These are phyloP conservation scores for Pseudohyphozyma bogoriensis DNA, from an alignment of 768 basidiomycete genomes.

Conservation along the genomic window DNA sequence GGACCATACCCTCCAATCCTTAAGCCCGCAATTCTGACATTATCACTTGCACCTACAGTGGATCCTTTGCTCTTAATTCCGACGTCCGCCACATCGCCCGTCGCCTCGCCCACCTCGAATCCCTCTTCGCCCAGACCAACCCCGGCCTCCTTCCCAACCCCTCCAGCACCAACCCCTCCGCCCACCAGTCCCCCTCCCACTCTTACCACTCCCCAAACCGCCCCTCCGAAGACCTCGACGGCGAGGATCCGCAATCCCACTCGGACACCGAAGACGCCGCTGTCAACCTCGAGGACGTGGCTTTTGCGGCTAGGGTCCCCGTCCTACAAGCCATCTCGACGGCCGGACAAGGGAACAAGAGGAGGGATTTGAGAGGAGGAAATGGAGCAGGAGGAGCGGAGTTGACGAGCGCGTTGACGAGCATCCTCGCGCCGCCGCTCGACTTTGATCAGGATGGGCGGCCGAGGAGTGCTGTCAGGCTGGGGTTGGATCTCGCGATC, in stretches of 20 bases:
- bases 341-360: not conserved
- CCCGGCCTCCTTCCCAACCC: not conserved
- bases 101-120: conserved; percentile 22
- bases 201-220: not conserved
- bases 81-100: conserved; percentile 22
- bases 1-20: not conserved
- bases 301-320: conserved; percentile 20
- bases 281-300: conserved; percentile 21
- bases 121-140: conserved; percentile 13
- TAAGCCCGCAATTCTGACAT: not conserved
- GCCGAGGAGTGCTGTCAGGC: conserved; percentile 18
- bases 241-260: not conserved
- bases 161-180: not conserved
- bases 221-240: not conserved
- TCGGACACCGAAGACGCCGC: conserved; percentile 27
- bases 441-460: conserved; percentile 27
- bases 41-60: no score
- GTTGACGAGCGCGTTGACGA: conserved; percentile 14
- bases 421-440: conserved; percentile 23
- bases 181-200: not conserved
- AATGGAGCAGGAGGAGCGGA: conserved; percentile 3
- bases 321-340: conserved; percentile 17
- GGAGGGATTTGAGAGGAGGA: not conserved
- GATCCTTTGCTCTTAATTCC: conserved; percentile 9
- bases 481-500: conserved; percentile 28